These are phyloP conservation scores for Stephania yunnanensis DNA, from an alignment of 164 flowering plant species.

Conservation along the genomic window DNA sequence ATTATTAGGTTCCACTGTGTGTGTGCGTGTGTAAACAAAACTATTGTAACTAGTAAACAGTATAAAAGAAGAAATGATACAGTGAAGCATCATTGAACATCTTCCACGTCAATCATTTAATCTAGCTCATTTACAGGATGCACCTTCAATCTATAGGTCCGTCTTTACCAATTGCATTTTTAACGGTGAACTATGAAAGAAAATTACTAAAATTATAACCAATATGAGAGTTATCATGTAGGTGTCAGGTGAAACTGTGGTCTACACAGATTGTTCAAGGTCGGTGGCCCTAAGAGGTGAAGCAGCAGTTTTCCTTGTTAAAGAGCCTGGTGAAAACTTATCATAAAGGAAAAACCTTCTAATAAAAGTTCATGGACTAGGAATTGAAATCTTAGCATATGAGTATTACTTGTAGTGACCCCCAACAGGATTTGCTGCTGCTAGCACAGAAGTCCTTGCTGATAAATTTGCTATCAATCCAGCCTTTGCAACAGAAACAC, in stretches of 20 bases:
- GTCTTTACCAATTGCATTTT: too few species aligned
- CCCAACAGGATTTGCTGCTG: conserved; percentile 99
- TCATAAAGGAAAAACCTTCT: not conserved
- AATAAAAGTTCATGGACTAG: not conserved
- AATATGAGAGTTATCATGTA: too few species aligned
- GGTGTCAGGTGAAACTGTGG: too few species aligned
- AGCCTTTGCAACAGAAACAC: conserved; percentile 99
- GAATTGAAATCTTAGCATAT: not conserved
- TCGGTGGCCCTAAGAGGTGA: not conserved
- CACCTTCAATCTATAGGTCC: too few species aligned
- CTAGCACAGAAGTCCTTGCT: conserved; percentile 87
- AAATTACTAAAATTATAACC: too few species aligned
- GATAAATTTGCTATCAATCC: conserved; percentile 98
- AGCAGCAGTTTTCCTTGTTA: not conserved
- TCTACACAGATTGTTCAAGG: not conserved
- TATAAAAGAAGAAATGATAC: not conserved
- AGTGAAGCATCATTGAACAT: too few species aligned
- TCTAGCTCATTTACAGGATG: too few species aligned
- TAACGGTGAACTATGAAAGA: too few species aligned
- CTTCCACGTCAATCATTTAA: too few species aligned
- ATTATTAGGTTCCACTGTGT: too few species aligned
- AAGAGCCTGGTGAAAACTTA: not conserved
- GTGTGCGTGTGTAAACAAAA: not conserved
- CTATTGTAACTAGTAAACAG: not conserved
- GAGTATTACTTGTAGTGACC: conserved; percentile 87